A percentile compares a stretch with the other conserved stretches of the same genome.
Conservation (phyloP, 768 basidiomycete species). For the Trametes cinnabarina region DNA sequence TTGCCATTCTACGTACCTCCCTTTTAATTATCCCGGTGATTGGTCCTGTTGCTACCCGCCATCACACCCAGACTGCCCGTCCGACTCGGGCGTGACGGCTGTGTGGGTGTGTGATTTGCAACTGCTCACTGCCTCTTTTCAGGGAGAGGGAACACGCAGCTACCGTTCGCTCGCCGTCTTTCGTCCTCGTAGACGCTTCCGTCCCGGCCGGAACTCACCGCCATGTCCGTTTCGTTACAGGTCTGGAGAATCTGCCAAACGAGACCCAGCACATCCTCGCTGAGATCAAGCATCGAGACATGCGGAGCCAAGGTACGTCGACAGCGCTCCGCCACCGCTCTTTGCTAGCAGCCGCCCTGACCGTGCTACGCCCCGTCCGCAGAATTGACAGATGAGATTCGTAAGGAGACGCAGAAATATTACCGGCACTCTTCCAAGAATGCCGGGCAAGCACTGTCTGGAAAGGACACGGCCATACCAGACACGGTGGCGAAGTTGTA, state of each 20-base stretch:
- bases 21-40: not conserved
- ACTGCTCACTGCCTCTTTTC: not conserved
- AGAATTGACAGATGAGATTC: constrained; percentile 46
- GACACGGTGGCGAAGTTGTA: constrained; percentile 33
- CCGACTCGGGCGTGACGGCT: too few species aligned
- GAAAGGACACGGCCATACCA: constrained; percentile 38
- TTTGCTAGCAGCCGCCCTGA: not conserved
- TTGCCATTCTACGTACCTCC: not conserved
- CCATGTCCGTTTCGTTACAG: constrained; percentile 26
- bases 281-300: constrained; percentile 47
- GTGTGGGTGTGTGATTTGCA: not conserved
- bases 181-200: not conserved
- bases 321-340: not conserved
- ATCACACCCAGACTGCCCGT: too few species aligned
- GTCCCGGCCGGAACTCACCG: not conserved
- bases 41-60: not conserved
- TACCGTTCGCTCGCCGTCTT: not conserved
- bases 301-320: constrained; percentile 40
- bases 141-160: not conserved
- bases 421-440: constrained; percentile 42
- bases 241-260: constrained; percentile 49
- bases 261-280: constrained; percentile 49
- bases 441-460: constrained; percentile 22
- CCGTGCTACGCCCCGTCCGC: not conserved
- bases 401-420: constrained; percentile 43